Percentiles rank a stretch among this genome's conserved stretches.
phyloP scores from a whole-genome alignment of 257 asterid genomes.

The Solanum stenotomum region DNA sequence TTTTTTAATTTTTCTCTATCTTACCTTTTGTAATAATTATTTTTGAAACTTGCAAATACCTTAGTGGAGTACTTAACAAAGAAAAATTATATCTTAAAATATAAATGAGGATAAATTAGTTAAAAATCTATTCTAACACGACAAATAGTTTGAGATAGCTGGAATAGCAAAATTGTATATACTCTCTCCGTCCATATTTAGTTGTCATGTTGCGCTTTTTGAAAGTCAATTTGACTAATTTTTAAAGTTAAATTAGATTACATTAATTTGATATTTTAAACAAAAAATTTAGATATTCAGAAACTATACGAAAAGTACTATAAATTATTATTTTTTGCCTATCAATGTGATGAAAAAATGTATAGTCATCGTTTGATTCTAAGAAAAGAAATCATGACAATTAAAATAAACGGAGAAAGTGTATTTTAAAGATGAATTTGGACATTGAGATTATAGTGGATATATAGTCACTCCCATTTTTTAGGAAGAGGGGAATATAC shows the following conservation, averaged over 20 bases:
- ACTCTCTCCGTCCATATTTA: no score
- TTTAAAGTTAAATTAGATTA: no score
- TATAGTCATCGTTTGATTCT: accelerated
- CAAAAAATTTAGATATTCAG: no score
- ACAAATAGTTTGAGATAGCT: neutral
- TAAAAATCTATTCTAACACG: neutral
- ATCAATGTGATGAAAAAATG: no score
- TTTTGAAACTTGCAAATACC: no score
- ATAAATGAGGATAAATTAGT: no score
- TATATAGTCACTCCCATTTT: neutral
- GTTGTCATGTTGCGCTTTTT: neutral
- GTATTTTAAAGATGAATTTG: neutral
- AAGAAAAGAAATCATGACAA: neutral
- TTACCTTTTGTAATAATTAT: neutral
- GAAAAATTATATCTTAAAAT: neutral
- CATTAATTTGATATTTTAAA: no score
- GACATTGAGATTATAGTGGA: neutral
- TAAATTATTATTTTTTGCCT: no score
- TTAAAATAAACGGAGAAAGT: no score
- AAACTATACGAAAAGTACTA: no score
- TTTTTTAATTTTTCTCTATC: no score
- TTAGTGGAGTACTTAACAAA: neutral
- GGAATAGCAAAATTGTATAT: neutral
- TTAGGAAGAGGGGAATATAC: neutral
- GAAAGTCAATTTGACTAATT: no score